Base-by-base conservation (phyloP, 2,329 filamentous ascomycete species). In the Fusarium albidum region DNA sequence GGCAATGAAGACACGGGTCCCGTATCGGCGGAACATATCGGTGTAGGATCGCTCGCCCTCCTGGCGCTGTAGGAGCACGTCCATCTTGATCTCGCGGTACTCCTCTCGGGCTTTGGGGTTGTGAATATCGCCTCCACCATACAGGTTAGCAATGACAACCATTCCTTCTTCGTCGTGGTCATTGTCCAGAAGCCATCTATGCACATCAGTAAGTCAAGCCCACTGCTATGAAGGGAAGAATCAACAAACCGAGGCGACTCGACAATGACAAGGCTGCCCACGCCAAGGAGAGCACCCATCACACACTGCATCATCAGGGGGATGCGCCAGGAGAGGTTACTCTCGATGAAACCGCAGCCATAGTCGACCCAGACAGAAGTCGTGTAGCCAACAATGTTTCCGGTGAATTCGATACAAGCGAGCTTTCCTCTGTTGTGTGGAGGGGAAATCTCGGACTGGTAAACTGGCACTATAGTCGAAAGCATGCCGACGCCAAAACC, bases 331-430 rank as follows among this genome's bases (percentile, higher is more conserved):
- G 95, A 92, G 77, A 89, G 82, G 72, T 98, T 80, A 67, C 81
- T 91, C 57, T 91, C 75, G 69, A 99, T 98, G 71, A 82, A 97
- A 52, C 91, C 95, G 75, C 93, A 97, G 68, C 95, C 94, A 75
- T 98, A 99, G 74, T 99, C 95, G 25, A 98, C 94, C 95, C 95
- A 99, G 17, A 98, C 94, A 65, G 94, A 98, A 46, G 92, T 92
- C 48, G 94, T 89, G 72, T 99, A 99, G 27, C 95, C 95, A 56
- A 91, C 88, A 59, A 99, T 96, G 75, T 99, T 99, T 47, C 95
- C 95, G 0, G 94, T 94, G 70, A 98, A 99, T 73, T 99, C 95
- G 63, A 99, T 98, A 73, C 95, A 98, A 18, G 94, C 95, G 57
- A 99, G 82, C 76, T 95, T 96, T 59, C 95, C 95, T 67, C 95